A percentile compares a stretch with the other conserved stretches of the same genome.
Evolutionary conservation across 2,329 filamentous ascomycete genomes (phyloP).

Genomic region (Colletotrichum liriopes): DNA sequence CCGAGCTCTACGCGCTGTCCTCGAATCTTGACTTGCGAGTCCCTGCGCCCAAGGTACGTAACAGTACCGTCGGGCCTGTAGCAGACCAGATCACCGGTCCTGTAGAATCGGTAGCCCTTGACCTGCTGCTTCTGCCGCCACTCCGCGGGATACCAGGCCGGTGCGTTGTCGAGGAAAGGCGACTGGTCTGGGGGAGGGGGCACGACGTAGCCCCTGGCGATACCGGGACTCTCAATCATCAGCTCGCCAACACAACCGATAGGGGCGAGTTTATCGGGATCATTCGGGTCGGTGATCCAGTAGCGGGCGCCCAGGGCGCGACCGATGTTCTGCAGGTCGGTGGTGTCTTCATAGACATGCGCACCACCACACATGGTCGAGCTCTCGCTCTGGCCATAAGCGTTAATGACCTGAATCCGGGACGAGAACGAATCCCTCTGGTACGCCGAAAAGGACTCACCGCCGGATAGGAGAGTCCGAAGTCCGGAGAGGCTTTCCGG

Average conservation of each 20-base stretch:
- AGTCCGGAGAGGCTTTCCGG: constrained; percentile 55
- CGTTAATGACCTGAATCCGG: constrained; percentile 43
- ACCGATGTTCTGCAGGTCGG: constrained; percentile 20
- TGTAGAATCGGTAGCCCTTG: constrained; percentile 13
- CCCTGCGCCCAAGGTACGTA: constrained; percentile 42
- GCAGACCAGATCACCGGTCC: constrained; percentile 40
- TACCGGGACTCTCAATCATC: constrained; percentile 14
- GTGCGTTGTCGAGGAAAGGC: constrained; percentile 7
- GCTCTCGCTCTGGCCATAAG: constrained; percentile 49
- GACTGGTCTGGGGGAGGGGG: constrained; percentile 7
- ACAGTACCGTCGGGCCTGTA: constrained; percentile 23
- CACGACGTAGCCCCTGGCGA: constrained; percentile 22
- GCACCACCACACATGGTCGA: constrained; percentile 11
- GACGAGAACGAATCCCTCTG: constrained; percentile 42
- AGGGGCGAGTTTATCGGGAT: constrained; percentile 3
- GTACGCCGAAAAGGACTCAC: constrained; percentile 45
- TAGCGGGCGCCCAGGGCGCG: constrained; percentile 13
- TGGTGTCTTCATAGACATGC: neutral
- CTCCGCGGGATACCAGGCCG: constrained; percentile 13
- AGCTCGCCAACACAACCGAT: constrained; percentile 25
- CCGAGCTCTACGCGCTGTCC: constrained; percentile 50
- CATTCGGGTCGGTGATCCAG: constrained; percentile 9
- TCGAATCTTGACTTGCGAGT: constrained; percentile 47
- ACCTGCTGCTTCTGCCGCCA: neutral
- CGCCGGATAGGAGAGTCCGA: constrained; percentile 52